phyloP scores from a whole-genome alignment of 345 rosid species.

The Sisymbrium altissimum region DNA sequence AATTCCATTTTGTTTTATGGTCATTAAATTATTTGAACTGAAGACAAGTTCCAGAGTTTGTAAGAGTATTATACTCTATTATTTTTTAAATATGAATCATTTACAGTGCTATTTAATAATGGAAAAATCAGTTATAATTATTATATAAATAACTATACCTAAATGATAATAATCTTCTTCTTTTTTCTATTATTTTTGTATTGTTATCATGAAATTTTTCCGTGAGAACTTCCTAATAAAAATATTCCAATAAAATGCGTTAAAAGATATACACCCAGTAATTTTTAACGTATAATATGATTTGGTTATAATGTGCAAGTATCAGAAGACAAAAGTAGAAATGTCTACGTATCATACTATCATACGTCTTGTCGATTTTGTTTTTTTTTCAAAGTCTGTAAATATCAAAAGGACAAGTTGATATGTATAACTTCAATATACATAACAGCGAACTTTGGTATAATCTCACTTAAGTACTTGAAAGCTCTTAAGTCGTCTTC shows the following conservation, averaged over 20 bases:
- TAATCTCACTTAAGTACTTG: conserved; percentile 26
- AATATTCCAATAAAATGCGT: too few relatives aligned
- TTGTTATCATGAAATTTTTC: too few relatives aligned
- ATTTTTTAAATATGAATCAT: background rate
- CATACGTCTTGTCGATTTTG: background rate
- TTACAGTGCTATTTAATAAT: background rate
- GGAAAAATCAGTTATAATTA: background rate
- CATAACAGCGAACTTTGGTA: conserved; percentile 31
- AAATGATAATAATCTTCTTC: background rate
- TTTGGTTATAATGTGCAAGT: background rate
- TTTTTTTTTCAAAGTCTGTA: background rate
- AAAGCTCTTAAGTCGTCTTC: conserved; percentile 26
- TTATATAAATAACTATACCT: background rate
- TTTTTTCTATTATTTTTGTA: too few relatives aligned
- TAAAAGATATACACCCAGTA: too few relatives aligned
- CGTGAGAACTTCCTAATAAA: too few relatives aligned
- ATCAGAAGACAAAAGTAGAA: conserved; percentile 6
- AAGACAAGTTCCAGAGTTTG: background rate
- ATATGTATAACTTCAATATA: conserved; percentile 14
- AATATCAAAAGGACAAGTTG: conserved; percentile 21
- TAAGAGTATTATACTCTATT: background rate
- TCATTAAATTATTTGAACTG: background rate
- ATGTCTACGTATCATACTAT: conserved; percentile 4
- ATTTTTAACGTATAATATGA: background rate
- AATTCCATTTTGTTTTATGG: background rate